phyloP scores from a whole-genome alignment of 345 rosid genomes.

The Populus nigra region DNA sequence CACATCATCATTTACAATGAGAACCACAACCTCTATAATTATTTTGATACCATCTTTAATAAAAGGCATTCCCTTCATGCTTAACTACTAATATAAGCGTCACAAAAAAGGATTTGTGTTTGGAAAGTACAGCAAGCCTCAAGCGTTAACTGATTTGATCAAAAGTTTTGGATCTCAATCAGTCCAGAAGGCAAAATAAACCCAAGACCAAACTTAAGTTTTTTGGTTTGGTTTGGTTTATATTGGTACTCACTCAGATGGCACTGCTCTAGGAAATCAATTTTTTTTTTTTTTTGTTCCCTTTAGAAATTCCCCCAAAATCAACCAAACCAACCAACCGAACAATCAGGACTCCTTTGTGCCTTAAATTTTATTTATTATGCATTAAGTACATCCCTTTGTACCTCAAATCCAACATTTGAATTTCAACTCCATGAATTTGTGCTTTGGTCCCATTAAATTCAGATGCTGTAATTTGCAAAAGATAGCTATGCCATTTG shows the following conservation, averaged over 20 bases:
- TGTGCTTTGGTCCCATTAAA: not conserved
- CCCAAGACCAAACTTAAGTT: not conserved
- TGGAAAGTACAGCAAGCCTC: not conserved
- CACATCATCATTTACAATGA: not conserved
- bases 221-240: not conserved
- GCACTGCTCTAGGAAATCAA: not conserved
- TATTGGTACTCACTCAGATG: not conserved
- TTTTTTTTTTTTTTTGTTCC: not conserved
- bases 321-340: not conserved
- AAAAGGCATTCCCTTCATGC: not conserved
- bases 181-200: not conserved
- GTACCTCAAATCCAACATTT: not conserved
- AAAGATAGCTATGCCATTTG: not conserved
- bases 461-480: not conserved
- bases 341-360: not conserved
- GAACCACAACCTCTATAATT: not conserved
- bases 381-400: not conserved
- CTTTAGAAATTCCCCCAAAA: not conserved
- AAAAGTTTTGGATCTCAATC: not conserved
- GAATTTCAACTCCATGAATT: not conserved
- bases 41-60: not conserved
- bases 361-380: not conserved
- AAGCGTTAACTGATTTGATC: not conserved
- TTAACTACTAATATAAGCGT: not conserved
- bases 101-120: not conserved